Percentiles rank a stretch among this genome's conserved stretches.
These are phyloP conservation scores for Elsinoe fawcettii DNA, from an alignment of 2,329 filamentous ascomycete genomes.

Conservation along the genomic window DNA sequence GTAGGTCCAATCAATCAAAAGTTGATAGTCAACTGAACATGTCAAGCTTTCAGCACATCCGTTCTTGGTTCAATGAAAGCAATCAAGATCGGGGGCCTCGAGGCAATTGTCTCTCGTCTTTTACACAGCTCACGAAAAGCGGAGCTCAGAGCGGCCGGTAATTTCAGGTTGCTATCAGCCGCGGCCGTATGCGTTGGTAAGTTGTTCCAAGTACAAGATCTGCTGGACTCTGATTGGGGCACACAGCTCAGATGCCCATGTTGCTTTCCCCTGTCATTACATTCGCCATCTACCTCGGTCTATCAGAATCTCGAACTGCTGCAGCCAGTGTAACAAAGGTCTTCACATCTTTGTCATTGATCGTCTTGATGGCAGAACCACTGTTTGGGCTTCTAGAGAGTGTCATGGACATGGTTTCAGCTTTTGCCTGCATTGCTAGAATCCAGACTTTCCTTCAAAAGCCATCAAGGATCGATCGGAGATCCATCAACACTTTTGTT, in stretches of 20 bases:
- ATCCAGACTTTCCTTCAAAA: conserved; percentile 9
- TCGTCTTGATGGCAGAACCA: conserved; percentile 5
- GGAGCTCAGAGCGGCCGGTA: conserved; percentile 4
- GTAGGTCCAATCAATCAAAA: not conserved
- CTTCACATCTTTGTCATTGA: conserved; percentile 1
- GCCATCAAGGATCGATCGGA: not conserved
- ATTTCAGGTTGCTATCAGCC: conserved; percentile 7
- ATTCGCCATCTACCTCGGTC: not conserved
- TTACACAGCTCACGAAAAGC: not conserved
- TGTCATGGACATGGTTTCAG: not conserved
- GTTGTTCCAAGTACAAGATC: no score
- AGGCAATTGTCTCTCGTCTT: not conserved
- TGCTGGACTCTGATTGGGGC: not conserved
- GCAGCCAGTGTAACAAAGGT: conserved; percentile 1
- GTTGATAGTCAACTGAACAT: not conserved
- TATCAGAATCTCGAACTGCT: not conserved
- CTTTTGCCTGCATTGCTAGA: not conserved
- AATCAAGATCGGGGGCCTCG: conserved; percentile 17
- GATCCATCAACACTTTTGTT: not conserved
- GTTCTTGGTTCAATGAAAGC: conserved; percentile 18
- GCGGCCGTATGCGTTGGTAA: not conserved
- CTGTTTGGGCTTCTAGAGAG: not conserved
- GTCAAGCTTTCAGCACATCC: conserved; percentile 19
- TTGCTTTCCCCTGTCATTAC: conserved; percentile 5
- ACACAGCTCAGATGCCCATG: not conserved